A percentile compares a stretch with the other conserved stretches of the same genome.
Conservation (phyloP, 768 basidiomycete species). For the Thelephora aurantiotincta region DNA sequence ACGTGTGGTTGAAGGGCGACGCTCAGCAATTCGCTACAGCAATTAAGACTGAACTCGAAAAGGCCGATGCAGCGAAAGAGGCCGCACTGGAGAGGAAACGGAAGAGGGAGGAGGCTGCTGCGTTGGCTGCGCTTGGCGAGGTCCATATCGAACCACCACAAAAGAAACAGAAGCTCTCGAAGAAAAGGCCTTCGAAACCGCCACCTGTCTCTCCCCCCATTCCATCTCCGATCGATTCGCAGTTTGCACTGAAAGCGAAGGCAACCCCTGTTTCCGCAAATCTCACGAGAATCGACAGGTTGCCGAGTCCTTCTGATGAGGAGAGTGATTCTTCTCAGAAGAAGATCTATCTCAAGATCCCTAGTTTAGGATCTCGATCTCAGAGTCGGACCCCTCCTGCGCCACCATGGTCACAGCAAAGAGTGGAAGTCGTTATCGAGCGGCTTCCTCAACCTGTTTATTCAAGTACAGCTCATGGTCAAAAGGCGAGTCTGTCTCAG, state of each 20-base stretch:
- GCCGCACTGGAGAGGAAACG: slow-evolving; percentile 39
- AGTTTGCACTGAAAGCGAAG: neutral
- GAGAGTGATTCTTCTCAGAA: neutral
- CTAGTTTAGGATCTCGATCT: neutral
- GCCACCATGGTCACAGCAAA: too few species aligned
- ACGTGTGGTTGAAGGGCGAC: slow-evolving; percentile 82
- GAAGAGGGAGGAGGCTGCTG: slow-evolving; percentile 36
- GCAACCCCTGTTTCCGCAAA: neutral
- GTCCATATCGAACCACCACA: neutral
- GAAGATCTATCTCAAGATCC: neutral
- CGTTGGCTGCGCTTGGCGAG: neutral
- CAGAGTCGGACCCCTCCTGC: too few species aligned
- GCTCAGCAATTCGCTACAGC: slow-evolving; percentile 64
- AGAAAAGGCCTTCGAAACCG: neutral
- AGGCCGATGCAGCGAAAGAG: slow-evolving; percentile 39
- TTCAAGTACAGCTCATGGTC: too few species aligned
- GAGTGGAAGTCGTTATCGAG: too few species aligned
- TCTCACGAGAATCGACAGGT: neutral
- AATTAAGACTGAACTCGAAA: slow-evolving; percentile 42
- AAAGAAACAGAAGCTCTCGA: neutral
- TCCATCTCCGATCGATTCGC: neutral
- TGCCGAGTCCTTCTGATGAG: neutral
- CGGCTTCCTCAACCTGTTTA: too few species aligned
- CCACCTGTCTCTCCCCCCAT: neutral
- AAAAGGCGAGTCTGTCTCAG: too few species aligned